Base-by-base conservation (phyloP, 768 basidiomycete species). In the Amanita molliuscula region DNA sequence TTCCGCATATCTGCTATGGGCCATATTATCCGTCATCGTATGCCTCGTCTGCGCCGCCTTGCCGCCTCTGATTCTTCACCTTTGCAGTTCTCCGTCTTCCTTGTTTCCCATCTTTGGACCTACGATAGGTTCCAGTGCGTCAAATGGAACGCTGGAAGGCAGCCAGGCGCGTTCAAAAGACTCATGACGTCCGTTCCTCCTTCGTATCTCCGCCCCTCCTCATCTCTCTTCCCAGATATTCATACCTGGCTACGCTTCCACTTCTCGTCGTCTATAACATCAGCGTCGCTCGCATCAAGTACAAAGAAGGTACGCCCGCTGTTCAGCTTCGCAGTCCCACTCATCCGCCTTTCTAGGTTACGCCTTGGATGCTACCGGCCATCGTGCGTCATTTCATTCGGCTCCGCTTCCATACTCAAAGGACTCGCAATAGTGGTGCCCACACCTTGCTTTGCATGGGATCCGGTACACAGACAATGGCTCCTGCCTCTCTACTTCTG, bases 161-260 rank as follows among this genome's bases (percentile, higher is more conserved):
- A 86, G 61, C 84, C 83, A 50, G 88, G 88, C 50, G 80, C 88
- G 10, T 91, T 91, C 76, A 89, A 85, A 67, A 75, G 89, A 45
- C 74, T 91, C 60, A 91, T 91, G 88, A 90, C 85, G 85, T 88
- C 60, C 60, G 80, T 71, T 34, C 37, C 29, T 16, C 31, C 31
- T 34, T 51, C 40, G 37, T 33, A 28, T 46, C 26, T 41, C 48
- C 28, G 9, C 6, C 31, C 20, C 55, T 46, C 47, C 54, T 60
- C 58, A 58, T 45, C 55, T 47, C 43, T 50, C 20, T 15, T 44
- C 35, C 37, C 59, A 75, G 87, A 66, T 89, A 89, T 67, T 83
- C 84, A n/a, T 89, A 88, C 61, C 65, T 88, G n/a, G 74, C 69
- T 9, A 78, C 82, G 1, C 72, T 89, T 21, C 81, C 79, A 37